These are phyloP conservation scores for Diversispora epigaea DNA, from an alignment of 192 early-diverging fungal genomes.

Conservation along the genomic window DNA sequence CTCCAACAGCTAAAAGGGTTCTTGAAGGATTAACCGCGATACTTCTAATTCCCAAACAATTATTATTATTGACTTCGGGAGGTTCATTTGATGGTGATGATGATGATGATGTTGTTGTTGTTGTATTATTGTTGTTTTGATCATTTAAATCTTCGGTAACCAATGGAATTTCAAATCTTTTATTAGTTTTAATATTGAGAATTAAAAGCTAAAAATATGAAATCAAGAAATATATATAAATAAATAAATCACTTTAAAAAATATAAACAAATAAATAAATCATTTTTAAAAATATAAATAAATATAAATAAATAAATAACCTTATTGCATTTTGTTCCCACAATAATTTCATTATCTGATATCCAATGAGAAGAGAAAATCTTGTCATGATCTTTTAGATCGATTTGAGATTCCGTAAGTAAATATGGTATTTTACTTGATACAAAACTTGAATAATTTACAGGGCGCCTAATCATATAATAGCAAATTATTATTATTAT, in stretches of 20 bases:
- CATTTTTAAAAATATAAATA: neutral
- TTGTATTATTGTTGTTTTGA: neutral
- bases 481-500: no score
- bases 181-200: constrained; percentile 40
- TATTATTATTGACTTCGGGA: neutral
- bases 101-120: constrained; percentile 5
- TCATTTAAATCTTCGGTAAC: neutral
- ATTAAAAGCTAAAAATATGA: constrained; percentile 34
- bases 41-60: constrained; percentile 58
- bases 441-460: constrained; percentile 7
- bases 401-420: constrained; percentile 34
- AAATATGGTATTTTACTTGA: constrained; percentile 34
- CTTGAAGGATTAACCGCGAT: constrained; percentile 61
- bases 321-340: constrained; percentile 66
- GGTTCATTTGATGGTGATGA: neutral
- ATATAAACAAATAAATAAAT: neutral
- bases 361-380: constrained; percentile 60
- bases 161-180: constrained; percentile 41
- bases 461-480: neutral
- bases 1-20: constrained; percentile 65
- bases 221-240: constrained; percentile 1
- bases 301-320: constrained; percentile 19
- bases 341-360: constrained; percentile 46
- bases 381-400: constrained; percentile 49
- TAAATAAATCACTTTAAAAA: neutral